phyloP scores from a whole-genome alignment of 2,329 filamentous ascomycete genomes.

The Penicillium oxalicum region DNA sequence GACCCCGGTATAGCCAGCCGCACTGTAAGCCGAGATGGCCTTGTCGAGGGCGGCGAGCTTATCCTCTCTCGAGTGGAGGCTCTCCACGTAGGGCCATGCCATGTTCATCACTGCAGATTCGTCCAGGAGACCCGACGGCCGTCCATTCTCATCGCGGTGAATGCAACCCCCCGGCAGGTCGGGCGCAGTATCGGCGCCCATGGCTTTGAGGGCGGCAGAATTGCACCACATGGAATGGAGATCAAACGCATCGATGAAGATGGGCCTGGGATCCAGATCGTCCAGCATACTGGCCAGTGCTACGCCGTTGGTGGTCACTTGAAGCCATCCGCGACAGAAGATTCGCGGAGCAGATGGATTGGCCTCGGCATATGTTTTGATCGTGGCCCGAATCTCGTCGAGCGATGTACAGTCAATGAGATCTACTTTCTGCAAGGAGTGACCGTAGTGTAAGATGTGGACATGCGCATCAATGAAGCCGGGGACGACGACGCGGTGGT shows the following conservation, averaged over 20 bases:
- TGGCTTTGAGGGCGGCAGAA: conserved; percentile 42
- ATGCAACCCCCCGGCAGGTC: conserved; percentile 45
- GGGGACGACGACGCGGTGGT: conserved; percentile 37
- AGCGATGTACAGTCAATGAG: conserved; percentile 41
- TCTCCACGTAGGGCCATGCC: conserved; percentile 44
- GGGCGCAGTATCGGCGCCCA: conserved; percentile 37
- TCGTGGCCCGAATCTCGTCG: conserved; percentile 39
- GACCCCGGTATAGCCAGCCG: conserved; percentile 44
- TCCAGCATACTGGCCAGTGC: conserved; percentile 45
- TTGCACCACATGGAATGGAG: conserved; percentile 50
- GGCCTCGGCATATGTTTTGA: conserved; percentile 37
- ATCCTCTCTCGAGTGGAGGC: conserved; percentile 39
- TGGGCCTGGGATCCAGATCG: conserved; percentile 44
- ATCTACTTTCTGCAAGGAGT: conserved; percentile 42
- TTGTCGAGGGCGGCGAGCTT: conserved; percentile 38
- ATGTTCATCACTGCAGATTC: conserved; percentile 43
- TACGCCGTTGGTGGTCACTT: conserved; percentile 41
- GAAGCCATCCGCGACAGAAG: conserved; percentile 47
- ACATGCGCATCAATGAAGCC: conserved; percentile 49
- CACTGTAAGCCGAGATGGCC: conserved; percentile 41
- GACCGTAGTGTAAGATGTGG: conserved; percentile 47
- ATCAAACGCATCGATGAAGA: conserved; percentile 46
- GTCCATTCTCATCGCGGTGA: conserved; percentile 41
- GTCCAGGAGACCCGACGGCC: conserved; percentile 41
- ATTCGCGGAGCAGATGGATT: conserved; percentile 39